Percentiles rank a stretch among this genome's conserved stretches.
Conservation (phyloP, 768 basidiomycete genomes). For the Lentinula lateritia region DNA sequence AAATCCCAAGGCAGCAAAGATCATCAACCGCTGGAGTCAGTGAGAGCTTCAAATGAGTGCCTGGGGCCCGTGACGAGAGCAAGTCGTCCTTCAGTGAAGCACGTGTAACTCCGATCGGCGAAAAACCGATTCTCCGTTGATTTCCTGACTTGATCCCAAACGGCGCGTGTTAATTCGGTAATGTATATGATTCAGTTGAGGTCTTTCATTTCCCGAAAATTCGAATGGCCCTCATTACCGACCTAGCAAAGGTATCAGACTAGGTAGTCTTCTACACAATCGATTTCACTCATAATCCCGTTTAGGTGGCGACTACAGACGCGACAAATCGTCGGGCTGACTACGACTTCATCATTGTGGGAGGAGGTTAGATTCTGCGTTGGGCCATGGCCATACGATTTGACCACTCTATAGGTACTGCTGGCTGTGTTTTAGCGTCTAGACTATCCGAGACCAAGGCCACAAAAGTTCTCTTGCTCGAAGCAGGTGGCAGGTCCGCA, state of each 20-base stretch:
- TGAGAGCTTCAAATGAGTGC: no score
- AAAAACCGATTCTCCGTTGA: no score
- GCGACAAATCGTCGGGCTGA: conserved; percentile 8
- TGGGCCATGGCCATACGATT: background rate
- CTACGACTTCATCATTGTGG: conserved; percentile 48
- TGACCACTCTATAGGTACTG: conserved; percentile 35
- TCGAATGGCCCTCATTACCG: background rate
- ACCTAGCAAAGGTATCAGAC: background rate
- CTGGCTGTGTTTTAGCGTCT: conserved; percentile 55
- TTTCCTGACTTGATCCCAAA: no score
- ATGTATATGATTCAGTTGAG: no score
- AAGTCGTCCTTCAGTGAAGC: no score
- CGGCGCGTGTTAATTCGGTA: no score
- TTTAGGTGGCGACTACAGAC: background rate
- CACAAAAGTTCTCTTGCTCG: conserved; percentile 48
- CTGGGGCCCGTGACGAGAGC: no score
- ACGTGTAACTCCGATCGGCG: no score
- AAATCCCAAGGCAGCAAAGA: no score
- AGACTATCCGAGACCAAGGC: conserved; percentile 50
- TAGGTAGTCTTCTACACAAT: background rate
- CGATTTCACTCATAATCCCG: background rate
- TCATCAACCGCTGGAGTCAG: no score
- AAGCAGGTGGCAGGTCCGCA: conserved; percentile 53
- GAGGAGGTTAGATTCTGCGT: conserved; percentile 36
- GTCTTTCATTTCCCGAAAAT: background rate